Evolutionary conservation across 2,329 filamentous ascomycete species (phyloP).

Genomic region (Annulohypoxylon truncatum): DNA sequence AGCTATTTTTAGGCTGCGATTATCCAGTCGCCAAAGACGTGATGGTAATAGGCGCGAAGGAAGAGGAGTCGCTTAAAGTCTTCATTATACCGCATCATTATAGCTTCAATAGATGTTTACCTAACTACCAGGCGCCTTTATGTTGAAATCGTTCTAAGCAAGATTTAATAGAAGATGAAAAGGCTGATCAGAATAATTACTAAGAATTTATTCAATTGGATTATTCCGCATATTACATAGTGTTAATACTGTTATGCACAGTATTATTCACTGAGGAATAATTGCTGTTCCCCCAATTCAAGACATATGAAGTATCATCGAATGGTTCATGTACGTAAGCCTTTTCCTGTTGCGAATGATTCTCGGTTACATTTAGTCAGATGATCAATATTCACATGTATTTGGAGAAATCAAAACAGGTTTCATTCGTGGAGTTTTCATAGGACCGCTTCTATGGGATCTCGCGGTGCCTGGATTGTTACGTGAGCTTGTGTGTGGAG

Average conservation of each 20-base stretch:
- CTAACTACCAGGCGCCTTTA: no score
- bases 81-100: background rate
- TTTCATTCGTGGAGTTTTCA: constrained; percentile 5
- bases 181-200: no score
- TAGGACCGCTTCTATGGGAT: constrained; percentile 35
- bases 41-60: background rate
- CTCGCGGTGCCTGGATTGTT: constrained; percentile 18
- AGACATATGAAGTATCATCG: no score
- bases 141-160: no score
- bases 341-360: no score
- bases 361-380: background rate
- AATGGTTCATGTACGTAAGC: no score
- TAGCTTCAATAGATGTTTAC: background rate
- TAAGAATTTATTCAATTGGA: no score
- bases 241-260: no score
- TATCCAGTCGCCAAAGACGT: background rate
- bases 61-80: background rate
- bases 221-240: no score
- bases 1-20: background rate
- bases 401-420: background rate
- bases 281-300: no score
- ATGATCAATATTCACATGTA: background rate
- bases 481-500: constrained; percentile 21
- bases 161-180: no score
- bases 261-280: no score